Evolutionary conservation across 1,284 basidiomycete species (phyloP).

Genomic region (Mycena citricolor): DNA sequence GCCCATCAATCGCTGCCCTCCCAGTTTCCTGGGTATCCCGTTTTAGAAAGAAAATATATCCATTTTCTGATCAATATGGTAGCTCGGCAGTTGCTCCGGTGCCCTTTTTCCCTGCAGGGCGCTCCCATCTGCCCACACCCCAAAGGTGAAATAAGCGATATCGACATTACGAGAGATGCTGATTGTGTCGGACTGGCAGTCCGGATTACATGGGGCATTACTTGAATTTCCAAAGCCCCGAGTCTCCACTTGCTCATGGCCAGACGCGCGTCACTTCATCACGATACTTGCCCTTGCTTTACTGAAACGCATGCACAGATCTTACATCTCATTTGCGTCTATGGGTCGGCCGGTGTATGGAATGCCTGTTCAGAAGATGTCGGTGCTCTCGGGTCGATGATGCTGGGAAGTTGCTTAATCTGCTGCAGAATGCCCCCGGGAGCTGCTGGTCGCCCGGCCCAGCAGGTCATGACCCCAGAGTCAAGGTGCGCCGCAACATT

Average conservation of each 20-base stretch:
- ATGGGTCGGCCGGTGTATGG: conserved; percentile 13
- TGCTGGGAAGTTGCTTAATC: neutral
- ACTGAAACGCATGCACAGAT: conserved; percentile 3
- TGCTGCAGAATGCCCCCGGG: conserved; percentile 11
- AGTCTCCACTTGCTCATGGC: conserved; percentile 19
- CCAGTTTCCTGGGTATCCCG: too few species aligned
- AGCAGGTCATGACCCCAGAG: conserved; percentile 53
- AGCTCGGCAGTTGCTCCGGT: too few species aligned
- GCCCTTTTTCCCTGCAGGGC: conserved; percentile 8
- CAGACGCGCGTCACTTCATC: conserved; percentile 9
- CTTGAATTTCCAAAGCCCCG: conserved; percentile 12
- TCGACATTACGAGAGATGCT: neutral
- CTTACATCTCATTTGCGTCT: conserved; percentile 12
- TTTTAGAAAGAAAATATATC: too few species aligned
- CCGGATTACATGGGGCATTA: conserved; percentile 17
- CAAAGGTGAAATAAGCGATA: conserved; percentile 47
- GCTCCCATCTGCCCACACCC: conserved; percentile 59
- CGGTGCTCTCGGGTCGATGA: neutral
- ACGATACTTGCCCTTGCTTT: conserved; percentile 3
- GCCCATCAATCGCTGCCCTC: too few species aligned
- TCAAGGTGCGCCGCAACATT: conserved; percentile 36
- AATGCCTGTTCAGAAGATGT: conserved; percentile 14
- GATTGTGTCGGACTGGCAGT: conserved; percentile 9
- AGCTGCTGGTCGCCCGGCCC: conserved; percentile 8
- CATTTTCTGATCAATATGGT: too few species aligned